Percentiles rank a stretch among this genome's conserved stretches.
Evolutionary conservation across 352 stramenopile genomes (phyloP).

Genomic region (Phytophthora aleatoria): DNA sequence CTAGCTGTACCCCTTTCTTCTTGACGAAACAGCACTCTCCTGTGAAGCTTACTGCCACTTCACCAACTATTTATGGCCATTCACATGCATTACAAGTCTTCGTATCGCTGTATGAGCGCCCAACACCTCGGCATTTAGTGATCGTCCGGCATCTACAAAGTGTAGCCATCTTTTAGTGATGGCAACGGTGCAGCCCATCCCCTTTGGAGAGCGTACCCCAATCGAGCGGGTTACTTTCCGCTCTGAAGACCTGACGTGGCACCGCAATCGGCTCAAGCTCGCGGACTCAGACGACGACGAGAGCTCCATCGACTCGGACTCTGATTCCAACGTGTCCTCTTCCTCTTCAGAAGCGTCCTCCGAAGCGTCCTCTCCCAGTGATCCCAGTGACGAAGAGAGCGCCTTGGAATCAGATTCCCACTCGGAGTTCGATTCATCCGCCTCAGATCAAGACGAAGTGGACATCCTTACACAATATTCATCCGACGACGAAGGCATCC

Average conservation of each 20-base stretch:
- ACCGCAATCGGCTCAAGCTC: not conserved
- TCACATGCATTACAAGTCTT: not conserved
- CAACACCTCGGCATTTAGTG: not conserved
- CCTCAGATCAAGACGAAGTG: constrained; percentile 15
- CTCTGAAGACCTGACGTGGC: constrained; percentile 22
- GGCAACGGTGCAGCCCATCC: constrained; percentile 21
- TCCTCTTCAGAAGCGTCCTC: not conserved
- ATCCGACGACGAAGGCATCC: constrained; percentile 14
- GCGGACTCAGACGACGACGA: constrained; percentile 1
- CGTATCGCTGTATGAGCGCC: not conserved
- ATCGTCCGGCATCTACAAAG: not conserved
- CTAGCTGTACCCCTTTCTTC: not conserved
- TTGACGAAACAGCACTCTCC: not conserved
- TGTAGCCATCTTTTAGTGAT: constrained; percentile 23
- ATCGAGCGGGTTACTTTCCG: constrained; percentile 4
- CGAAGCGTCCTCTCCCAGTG: constrained; percentile 7
- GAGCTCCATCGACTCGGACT: constrained; percentile 14
- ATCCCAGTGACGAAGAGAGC: constrained; percentile 27
- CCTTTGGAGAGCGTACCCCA: constrained; percentile 5
- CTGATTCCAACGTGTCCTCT: constrained; percentile 15
- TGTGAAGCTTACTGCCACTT: not conserved
- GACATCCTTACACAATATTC: constrained; percentile 11
- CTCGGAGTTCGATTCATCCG: constrained; percentile 11
- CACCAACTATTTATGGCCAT: constrained; percentile 19
- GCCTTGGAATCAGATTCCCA: constrained; percentile 4